These are phyloP conservation scores for Hypoxylon sp. DNA, from an alignment of 2,329 filamentous ascomycete genomes.

Conservation along the genomic window DNA sequence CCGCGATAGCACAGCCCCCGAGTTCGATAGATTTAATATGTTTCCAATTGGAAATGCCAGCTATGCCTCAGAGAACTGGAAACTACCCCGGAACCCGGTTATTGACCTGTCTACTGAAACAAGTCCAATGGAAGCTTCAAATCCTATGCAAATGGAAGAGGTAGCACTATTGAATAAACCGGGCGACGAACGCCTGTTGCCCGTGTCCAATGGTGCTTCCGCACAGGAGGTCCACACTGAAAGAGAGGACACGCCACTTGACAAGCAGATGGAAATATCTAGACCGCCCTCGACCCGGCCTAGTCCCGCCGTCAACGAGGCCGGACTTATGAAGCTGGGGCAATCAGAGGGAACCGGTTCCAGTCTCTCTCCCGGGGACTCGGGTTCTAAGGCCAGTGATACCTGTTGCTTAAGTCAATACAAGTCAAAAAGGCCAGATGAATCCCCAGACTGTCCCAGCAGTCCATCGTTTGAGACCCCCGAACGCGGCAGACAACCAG, in stretches of 20 bases:
- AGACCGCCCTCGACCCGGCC: neutral
- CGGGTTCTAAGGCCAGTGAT: conserved; percentile 8
- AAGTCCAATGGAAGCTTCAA: conserved; percentile 28
- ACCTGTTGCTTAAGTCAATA: neutral
- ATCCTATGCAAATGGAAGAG: conserved; percentile 28
- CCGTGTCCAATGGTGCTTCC: conserved; percentile 6
- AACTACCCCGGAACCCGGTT: conserved; percentile 17
- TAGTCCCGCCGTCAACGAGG: conserved; percentile 2
- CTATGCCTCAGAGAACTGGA: conserved; percentile 28
- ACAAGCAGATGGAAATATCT: conserved; percentile 16
- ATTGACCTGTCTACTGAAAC: conserved; percentile 31
- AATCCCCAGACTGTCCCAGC: conserved; percentile 15
- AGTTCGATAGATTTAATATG: conserved; percentile 26
- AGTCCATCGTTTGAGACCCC: conserved; percentile 7
- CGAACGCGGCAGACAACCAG: conserved; percentile 8
- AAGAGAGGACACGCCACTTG: conserved; percentile 12
- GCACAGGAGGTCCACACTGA: conserved; percentile 9
- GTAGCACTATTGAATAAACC: conserved; percentile 16
- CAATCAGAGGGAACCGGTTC: conserved; percentile 18
- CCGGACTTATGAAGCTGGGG: neutral
- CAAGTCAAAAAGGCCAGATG: conserved; percentile 13
- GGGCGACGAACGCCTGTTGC: conserved; percentile 1
- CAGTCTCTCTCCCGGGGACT: neutral
- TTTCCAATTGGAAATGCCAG: conserved; percentile 26
- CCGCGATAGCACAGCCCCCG: conserved; percentile 15